Conservation (phyloP, 2,329 filamentous ascomycete species). For the Thielaviopsis cerberus region DNA sequence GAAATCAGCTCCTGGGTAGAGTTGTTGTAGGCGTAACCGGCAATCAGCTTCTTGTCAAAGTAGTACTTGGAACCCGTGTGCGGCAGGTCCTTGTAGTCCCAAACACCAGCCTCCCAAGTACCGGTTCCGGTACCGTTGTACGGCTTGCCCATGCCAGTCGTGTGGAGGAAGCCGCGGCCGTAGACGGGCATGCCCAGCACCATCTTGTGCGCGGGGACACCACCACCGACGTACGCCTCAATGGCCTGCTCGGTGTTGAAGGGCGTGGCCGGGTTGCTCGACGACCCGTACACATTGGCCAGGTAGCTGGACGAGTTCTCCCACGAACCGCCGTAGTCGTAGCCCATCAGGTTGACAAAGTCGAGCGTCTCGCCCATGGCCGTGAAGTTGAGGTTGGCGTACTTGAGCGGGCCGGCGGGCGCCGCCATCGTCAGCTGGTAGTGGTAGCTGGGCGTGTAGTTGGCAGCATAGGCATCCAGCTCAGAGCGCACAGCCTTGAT, state of each 20-base stretch:
- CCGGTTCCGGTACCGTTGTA: conserved; percentile 48
- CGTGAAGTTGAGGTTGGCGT: conserved; percentile 27
- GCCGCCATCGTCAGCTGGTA: conserved; percentile 36
- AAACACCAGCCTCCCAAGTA: conserved; percentile 55
- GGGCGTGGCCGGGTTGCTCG: conserved; percentile 40
- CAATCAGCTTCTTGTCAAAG: conserved; percentile 38
- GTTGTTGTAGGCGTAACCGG: conserved; percentile 53
- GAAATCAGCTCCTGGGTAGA: conserved; percentile 44
- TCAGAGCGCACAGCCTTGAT: conserved; percentile 26
- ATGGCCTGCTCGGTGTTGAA: conserved; percentile 52
- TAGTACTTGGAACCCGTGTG: conserved; percentile 36
- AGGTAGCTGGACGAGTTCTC: conserved; percentile 44
- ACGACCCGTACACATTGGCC: conserved; percentile 48
- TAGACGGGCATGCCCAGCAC: conserved; percentile 68
- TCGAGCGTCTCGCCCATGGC: conserved; percentile 31
- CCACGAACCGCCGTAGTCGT: conserved; percentile 58
- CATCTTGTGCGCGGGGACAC: conserved; percentile 47
- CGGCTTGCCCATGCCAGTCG: conserved; percentile 44
- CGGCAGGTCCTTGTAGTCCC: conserved; percentile 67
- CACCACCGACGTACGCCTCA: conserved; percentile 42
- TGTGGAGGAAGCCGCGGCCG: conserved; percentile 45
- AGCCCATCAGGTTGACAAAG: conserved; percentile 48
- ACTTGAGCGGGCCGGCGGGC: conserved; percentile 30
- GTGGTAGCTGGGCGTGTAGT: conserved; percentile 27
- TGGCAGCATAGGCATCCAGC: conserved; percentile 29